These are phyloP conservation scores for Diddensiella santjacobensis DNA, from an alignment of 805 yeast species.

Conservation along the genomic window DNA sequence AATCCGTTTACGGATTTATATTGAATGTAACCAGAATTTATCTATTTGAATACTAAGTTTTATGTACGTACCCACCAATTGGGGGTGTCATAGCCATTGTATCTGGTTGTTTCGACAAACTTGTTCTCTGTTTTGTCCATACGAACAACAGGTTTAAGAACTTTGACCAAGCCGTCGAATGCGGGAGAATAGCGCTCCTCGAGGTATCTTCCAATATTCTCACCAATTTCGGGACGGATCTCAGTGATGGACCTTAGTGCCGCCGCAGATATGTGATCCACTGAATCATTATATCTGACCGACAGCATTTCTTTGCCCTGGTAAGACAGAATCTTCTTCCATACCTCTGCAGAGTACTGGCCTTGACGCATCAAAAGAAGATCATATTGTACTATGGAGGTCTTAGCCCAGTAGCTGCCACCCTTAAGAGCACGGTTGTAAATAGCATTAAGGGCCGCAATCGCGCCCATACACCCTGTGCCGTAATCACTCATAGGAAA, in stretches of 20 bases:
- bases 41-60: no score
- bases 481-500: constrained; percentile 40
- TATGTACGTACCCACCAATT: constrained; percentile 28
- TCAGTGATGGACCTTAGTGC: constrained; percentile 15
- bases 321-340: constrained; percentile 22
- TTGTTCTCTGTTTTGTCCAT: constrained; percentile 19
- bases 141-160: constrained; percentile 11
- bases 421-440: constrained; percentile 31
- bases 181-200: constrained; percentile 29
- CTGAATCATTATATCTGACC: constrained; percentile 25
- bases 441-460: constrained; percentile 33
- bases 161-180: constrained; percentile 17
- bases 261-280: constrained; percentile 20
- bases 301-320: constrained; percentile 24
- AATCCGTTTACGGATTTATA: no score
- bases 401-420: constrained; percentile 34
- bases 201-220: constrained; percentile 31
- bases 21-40: no score
- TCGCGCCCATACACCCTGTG: constrained; percentile 36
- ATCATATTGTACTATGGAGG: constrained; percentile 35
- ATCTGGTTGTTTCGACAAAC: constrained; percentile 25
- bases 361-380: constrained; percentile 32
- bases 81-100: constrained; percentile 28
- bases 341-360: constrained; percentile 24
- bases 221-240: constrained; percentile 11